phyloP scores from a whole-genome alignment of 306 rosid species.

The Carpinus fangiana region DNA sequence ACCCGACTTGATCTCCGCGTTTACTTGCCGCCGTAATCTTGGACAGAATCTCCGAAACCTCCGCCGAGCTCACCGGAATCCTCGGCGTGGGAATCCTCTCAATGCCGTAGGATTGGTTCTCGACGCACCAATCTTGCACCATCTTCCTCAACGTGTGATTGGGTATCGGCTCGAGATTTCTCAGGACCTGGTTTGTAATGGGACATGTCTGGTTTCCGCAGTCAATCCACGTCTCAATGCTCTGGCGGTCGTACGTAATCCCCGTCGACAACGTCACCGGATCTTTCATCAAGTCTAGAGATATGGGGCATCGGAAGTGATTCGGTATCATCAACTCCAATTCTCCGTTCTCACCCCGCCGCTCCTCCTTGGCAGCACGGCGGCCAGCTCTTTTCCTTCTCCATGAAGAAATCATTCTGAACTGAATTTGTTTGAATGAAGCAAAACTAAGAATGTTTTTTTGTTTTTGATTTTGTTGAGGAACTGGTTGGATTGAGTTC shows the following conservation, averaged over 20 bases:
- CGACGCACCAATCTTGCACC: neutral
- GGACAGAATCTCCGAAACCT: neutral
- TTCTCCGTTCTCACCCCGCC: neutral
- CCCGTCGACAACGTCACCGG: neutral
- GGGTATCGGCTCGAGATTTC: neutral
- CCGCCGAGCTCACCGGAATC: neutral
- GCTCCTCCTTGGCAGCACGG: neutral
- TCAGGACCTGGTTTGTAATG: neutral
- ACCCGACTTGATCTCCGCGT: neutral
- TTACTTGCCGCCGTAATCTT: neutral
- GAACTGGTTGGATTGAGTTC: neutral
- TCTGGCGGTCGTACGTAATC: neutral
- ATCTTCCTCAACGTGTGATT: neutral
- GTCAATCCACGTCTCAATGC: constrained; percentile 1
- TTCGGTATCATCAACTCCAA: neutral
- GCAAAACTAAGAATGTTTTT: neutral
- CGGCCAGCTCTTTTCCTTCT: neutral
- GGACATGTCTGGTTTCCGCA: neutral
- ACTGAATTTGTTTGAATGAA: neutral
- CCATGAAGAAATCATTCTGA: neutral
- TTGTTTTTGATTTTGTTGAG: neutral
- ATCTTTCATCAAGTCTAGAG: constrained; percentile 1
- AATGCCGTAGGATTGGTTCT: neutral
- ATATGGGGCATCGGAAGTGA: neutral
- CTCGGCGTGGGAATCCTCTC: neutral